Evolutionary conservation across 805 yeast species (phyloP), one percentile per base, ranked within the genome.

Genomic region (Ogataea pini): DNA sequence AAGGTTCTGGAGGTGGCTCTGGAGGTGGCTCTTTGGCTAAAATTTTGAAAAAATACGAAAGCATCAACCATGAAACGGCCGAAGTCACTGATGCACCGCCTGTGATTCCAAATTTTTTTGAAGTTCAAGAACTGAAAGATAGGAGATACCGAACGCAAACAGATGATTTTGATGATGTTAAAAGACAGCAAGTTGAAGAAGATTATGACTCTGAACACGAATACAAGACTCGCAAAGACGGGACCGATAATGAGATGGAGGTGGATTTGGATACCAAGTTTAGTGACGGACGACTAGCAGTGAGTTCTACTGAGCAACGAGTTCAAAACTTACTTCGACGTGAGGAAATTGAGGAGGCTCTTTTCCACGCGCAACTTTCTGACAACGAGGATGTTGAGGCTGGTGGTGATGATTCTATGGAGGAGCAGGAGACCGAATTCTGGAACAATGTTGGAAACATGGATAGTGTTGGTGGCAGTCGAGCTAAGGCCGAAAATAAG

Each of bases 331-430:
- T 57, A 37, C 38, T 64, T 32, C 47, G 58, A 5, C 57, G 62
- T 7, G 57, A 61, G 52, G 69, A 65, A 25, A 69, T 70, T 20
- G 67, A 68, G 34, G 69, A 67, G 28, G 68, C 72, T 0, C 37
- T 70, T 5, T 64, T 63, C 31, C 68, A 67, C 13, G 62, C 60
- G 6, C 62, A 61, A 43, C 24, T 53, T n/a, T 47, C 54, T 1
- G 57, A 51, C 56, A 52, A 36, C 12, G 44, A 51, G 42, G 51
- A 42, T 34, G 52, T 52, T n/a, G 43, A 50, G 9, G 46, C 27
- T 14, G 34, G n/a, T 3, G 29, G 18, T 17, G 28, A 32, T 27
- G 37, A 34, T 17, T 32, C 16, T 4, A 5, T 17, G 17, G 37
- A 34, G 24, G 37, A 17, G 24, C 22, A 28, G 17, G 42, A 39